phyloP scores from a whole-genome alignment of 1,284 basidiomycete species.

The Apiotrichum akiyoshidainum region DNA sequence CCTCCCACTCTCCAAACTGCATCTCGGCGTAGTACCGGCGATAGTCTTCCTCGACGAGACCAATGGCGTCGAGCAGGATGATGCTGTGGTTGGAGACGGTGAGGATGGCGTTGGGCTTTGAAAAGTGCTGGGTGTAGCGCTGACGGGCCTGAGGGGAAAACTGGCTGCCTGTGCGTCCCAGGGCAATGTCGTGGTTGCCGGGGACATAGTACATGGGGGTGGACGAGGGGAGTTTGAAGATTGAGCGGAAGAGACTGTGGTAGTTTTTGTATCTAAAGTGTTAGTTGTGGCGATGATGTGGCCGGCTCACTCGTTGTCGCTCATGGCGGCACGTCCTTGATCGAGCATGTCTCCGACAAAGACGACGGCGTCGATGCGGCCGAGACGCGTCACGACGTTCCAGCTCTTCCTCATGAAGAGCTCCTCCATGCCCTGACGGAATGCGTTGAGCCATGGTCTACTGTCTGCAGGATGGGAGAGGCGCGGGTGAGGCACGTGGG shows the following conservation, averaged over 20 bases:
- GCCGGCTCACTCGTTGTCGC: slow-evolving; percentile 62
- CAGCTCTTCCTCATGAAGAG: slow-evolving; percentile 71
- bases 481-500: slow-evolving; percentile 65
- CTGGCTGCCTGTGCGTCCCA: slow-evolving; percentile 53
- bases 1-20: slow-evolving; percentile 60
- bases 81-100: slow-evolving; percentile 66
- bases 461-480: slow-evolving; percentile 51
- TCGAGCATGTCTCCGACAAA: slow-evolving; percentile 78
- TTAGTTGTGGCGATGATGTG: slow-evolving; percentile 18
- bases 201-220: slow-evolving; percentile 64
- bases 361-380: slow-evolving; percentile 68
- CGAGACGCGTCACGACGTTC: slow-evolving; percentile 59
- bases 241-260: slow-evolving; percentile 59
- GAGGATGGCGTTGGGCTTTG: slow-evolving; percentile 40
- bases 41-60: slow-evolving; percentile 72
- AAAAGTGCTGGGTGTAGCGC: slow-evolving; percentile 61
- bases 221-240: slow-evolving; percentile 56
- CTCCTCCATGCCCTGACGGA: slow-evolving; percentile 62
- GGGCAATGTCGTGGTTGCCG: slow-evolving; percentile 80
- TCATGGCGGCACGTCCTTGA: slow-evolving; percentile 61
- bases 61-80: slow-evolving; percentile 69
- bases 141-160: slow-evolving; percentile 61
- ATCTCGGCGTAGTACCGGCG: slow-evolving; percentile 58
- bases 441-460: slow-evolving; percentile 42
- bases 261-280: slow-evolving; percentile 58